phyloP scores from a whole-genome alignment of 768 basidiomycete genomes.

The Solioccasus polychromus region DNA sequence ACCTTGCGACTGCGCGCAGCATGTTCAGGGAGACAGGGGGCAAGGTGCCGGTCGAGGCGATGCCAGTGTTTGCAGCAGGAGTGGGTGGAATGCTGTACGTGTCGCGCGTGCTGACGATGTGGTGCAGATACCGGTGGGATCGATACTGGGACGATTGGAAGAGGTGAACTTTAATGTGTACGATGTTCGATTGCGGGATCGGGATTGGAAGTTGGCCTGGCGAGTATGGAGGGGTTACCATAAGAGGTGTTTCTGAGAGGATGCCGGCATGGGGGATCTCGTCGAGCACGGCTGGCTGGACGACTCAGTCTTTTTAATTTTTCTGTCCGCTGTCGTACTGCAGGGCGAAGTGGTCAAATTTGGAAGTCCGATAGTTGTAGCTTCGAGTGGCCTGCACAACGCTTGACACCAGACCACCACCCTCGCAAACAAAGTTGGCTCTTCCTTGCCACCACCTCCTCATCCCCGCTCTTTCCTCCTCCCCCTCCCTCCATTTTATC shows the following conservation, averaged over 20 bases:
- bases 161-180: conserved; percentile 71
- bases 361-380: conserved; percentile 35
- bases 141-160: conserved; percentile 66
- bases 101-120: conserved; percentile 2
- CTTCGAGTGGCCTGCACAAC: conserved; percentile 30
- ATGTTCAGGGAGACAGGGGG: conserved; percentile 58
- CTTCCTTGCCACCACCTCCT: conserved; percentile 5
- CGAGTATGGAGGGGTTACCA: conserved; percentile 58
- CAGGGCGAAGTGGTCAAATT: conserved; percentile 29
- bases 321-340: too few relatives aligned
- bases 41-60: conserved; percentile 52
- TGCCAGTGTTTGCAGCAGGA: conserved; percentile 71
- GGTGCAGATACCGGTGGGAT: conserved; percentile 61
- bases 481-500: conserved; percentile 1
- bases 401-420: conserved; percentile 35
- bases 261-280: conserved; percentile 33
- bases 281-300: too few relatives aligned
- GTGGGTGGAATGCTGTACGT: conserved; percentile 41
- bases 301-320: too few relatives aligned
- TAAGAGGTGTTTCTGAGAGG: conserved; percentile 35
- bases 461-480: conserved; percentile 4
- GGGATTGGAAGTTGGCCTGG: conserved; percentile 80
- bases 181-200: conserved; percentile 54
- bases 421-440: conserved; percentile 31
- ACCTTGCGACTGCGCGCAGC: conserved; percentile 69